These are phyloP conservation scores for Aspergillus sp. DNA, from an alignment of 2,329 filamentous ascomycete species.

Conservation along the genomic window DNA sequence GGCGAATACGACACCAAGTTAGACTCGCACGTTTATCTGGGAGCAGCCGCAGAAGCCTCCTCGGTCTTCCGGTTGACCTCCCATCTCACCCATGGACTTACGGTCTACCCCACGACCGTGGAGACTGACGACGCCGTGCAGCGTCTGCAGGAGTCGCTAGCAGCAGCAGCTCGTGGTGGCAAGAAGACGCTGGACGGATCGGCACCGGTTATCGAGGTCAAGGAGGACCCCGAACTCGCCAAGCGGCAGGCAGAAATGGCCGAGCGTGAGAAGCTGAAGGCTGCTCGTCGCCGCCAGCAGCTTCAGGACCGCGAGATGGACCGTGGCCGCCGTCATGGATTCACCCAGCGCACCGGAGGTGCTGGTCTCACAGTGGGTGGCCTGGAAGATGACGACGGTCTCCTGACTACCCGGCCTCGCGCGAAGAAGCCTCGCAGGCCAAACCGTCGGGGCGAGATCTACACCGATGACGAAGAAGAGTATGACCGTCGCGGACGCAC, in stretches of 20 bases:
- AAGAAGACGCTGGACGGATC: conserved; percentile 54
- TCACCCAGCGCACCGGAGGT: conserved; percentile 47
- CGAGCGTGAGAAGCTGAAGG: conserved; percentile 60
- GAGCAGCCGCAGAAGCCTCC: conserved; percentile 59
- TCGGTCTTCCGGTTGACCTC: conserved; percentile 62
- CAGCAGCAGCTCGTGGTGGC: conserved; percentile 56
- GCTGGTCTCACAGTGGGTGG: conserved; percentile 57
- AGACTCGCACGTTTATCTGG: conserved; percentile 66
- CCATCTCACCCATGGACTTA: conserved; percentile 62
- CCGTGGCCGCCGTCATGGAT: conserved; percentile 52
- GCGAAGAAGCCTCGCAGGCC: conserved; percentile 40
- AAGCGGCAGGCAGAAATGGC: conserved; percentile 60
- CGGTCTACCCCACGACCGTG: conserved; percentile 57
- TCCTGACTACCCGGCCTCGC: conserved; percentile 45
- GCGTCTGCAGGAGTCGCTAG: conserved; percentile 61
- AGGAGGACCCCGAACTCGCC: conserved; percentile 64
- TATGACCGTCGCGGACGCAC: conserved; percentile 47
- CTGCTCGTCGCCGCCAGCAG: conserved; percentile 56
- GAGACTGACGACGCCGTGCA: conserved; percentile 63
- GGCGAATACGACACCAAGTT: conserved; percentile 55
- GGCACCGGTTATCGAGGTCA: conserved; percentile 59
- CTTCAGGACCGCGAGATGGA: conserved; percentile 58
- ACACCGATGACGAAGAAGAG: conserved; percentile 53
- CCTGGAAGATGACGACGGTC: conserved; percentile 60
- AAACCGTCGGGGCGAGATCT: conserved; percentile 51